Base-by-base conservation (phyloP, 2,329 filamentous ascomycete species). In the Zasmidium angulare region DNA sequence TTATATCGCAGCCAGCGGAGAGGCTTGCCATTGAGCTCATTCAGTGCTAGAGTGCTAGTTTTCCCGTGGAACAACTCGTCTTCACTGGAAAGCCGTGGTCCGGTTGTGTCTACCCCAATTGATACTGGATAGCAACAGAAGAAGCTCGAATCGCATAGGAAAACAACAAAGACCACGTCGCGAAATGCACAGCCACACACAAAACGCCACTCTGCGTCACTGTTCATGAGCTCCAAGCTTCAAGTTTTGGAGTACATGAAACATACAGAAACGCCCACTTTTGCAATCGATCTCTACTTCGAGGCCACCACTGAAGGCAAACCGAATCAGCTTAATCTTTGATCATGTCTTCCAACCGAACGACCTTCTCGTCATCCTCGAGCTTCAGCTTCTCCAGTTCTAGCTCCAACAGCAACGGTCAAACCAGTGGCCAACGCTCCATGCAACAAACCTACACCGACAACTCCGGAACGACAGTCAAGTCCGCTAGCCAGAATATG, bases 401-500 rank as follows among this genome's bases (percentile, higher is more conserved):
- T 53, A 63, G 56, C 43, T 66, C 66, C 31, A 66, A 56, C 57
- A 66, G 54, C 59, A 64, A 61, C 58, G 54, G 46, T 61, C 61
- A 65, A 46, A 63, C 55, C 10, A 69, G 65, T 11, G 69, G 71
- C 58, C 54, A 64, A 26, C 61, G 63, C 50, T 58, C 58, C 26
- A 58, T 57, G 22, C 65, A 67, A 9, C 66, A 69, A 22, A 65
- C 60, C 21, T 65, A 66, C 55, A 66, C 65, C 51, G 68, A 70
- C 50, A 60, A 63, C n/a, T 57, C 59, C 9, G 71, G 68, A 62
- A 68, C 46, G 55, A 69, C 66, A 2, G 65, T 71, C 9, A 65
- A 61, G 23, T 66, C 68, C 6, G 62, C 70, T 14, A 65, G 59
- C 0, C 72, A 74, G 49, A 70, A 67, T 47, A 24, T 71, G 6